Conservation (phyloP, 495 filamentous ascomycete species). For the Apiosordaria backusii region DNA sequence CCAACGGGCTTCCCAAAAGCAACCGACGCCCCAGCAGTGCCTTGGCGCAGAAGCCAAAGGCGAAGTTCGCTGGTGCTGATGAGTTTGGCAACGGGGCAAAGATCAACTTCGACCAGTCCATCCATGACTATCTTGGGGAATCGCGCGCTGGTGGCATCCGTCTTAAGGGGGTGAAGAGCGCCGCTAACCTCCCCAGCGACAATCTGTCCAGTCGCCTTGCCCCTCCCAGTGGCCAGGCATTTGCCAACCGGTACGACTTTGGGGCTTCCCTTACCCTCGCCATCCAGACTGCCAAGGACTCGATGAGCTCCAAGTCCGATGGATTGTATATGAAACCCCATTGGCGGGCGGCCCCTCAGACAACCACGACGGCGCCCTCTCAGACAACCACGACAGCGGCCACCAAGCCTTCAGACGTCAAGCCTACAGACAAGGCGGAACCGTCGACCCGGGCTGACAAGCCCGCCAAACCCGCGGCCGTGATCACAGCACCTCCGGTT, state of each 20-base stretch:
- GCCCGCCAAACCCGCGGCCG: constrained; percentile 13
- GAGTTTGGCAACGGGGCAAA: constrained; percentile 63
- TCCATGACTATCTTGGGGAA: constrained; percentile 54
- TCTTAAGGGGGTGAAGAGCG: constrained; percentile 51
- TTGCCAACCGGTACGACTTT: constrained; percentile 92
- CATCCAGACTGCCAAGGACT: constrained; percentile 62
- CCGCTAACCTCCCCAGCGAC: constrained; percentile 45
- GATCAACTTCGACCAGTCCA: constrained; percentile 55
- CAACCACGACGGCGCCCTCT: constrained; percentile 19
- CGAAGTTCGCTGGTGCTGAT: constrained; percentile 61
- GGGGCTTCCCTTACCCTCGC: constrained; percentile 80
- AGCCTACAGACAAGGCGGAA: constrained; percentile 4
- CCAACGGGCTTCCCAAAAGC: constrained; percentile 70
- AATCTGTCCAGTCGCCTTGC: constrained; percentile 47
- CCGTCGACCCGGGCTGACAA: neutral
- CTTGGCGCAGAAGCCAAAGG: constrained; percentile 51
- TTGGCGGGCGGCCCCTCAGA: constrained; percentile 18
- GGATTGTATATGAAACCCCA: constrained; percentile 49
- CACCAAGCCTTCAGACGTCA: constrained; percentile 4
- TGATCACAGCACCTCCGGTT: constrained; percentile 13
- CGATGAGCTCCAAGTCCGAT: constrained; percentile 49
- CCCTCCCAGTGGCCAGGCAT: constrained; percentile 67
- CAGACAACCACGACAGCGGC: neutral
- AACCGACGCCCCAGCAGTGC: constrained; percentile 52
- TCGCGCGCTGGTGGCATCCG: constrained; percentile 41